phyloP scores from a whole-genome alignment of 176 grass and related monocot species.

The Pharus latifolius region DNA sequence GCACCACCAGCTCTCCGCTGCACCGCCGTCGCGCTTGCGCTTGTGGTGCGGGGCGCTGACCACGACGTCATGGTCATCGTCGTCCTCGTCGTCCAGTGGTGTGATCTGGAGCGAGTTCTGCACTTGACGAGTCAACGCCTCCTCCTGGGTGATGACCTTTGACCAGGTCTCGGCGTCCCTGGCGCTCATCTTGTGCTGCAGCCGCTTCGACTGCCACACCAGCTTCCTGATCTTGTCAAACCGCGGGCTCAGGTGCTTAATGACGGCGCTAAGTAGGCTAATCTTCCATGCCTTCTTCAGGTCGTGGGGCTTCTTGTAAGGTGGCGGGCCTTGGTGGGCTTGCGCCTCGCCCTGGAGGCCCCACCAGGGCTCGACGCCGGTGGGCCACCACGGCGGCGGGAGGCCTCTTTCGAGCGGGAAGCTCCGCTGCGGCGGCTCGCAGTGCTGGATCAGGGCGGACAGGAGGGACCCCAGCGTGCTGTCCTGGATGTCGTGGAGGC shows the following conservation, averaged over 20 bases:
- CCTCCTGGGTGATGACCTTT: conserved; percentile 26
- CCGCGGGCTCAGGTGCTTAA: conserved; percentile 19
- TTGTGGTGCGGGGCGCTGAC: too few relatives aligned
- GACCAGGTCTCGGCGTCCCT: conserved; percentile 17
- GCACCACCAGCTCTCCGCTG: neutral
- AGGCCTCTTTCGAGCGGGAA: conserved; percentile 36
- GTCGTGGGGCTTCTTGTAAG: conserved; percentile 44
- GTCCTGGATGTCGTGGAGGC: conserved; percentile 35
- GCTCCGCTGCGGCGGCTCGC: conserved; percentile 37
- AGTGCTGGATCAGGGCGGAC: conserved; percentile 44
- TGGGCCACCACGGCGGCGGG: conserved; percentile 43
- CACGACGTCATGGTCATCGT: neutral
- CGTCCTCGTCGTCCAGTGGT: neutral
- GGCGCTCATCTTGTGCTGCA: conserved; percentile 44
- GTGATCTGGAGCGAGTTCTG: conserved; percentile 7
- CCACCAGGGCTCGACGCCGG: conserved; percentile 8
- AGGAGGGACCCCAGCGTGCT: conserved; percentile 40
- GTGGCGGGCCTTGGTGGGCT: conserved; percentile 15
- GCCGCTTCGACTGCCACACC: conserved; percentile 36
- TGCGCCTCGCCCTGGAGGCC: conserved; percentile 6
- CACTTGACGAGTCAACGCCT: neutral
- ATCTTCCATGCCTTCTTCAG: conserved; percentile 52
- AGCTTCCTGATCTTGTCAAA: conserved; percentile 38
- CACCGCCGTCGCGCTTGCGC: neutral
- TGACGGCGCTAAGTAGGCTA: conserved; percentile 35